Evolutionary conservation across 1,284 basidiomycete genomes (phyloP).

Genomic region (Tylopilus orsonianus): DNA sequence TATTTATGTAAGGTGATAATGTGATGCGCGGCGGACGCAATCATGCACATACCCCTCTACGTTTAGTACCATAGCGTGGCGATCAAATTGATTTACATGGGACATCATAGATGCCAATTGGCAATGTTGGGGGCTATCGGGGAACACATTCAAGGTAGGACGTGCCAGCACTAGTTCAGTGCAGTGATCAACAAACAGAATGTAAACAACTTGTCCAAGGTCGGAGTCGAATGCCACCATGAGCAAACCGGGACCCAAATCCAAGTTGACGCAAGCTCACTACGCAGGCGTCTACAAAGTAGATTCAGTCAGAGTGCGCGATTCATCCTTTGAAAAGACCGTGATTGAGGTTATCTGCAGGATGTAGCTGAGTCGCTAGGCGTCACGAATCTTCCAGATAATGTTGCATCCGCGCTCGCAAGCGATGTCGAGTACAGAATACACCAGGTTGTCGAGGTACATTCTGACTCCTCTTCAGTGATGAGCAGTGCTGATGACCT

Average conservation of each 20-base stretch:
- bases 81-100: too few species aligned
- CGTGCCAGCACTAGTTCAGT: too few species aligned
- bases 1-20: too few species aligned
- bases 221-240: constrained; percentile 31
- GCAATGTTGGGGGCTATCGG: too few species aligned
- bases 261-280: constrained; percentile 42
- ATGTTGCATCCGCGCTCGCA: constrained; percentile 83
- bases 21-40: too few species aligned
- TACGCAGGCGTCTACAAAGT: constrained; percentile 65
- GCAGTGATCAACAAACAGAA: background rate
- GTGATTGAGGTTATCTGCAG: constrained; percentile 42
- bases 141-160: too few species aligned
- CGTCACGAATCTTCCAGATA: constrained; percentile 77
- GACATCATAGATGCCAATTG: too few species aligned
- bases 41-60: too few species aligned
- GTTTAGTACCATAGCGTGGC: too few species aligned
- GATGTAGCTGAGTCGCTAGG: constrained; percentile 91
- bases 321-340: constrained; percentile 13
- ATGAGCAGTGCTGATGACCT: background rate
- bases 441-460: constrained; percentile 88
- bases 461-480: constrained; percentile 9
- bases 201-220: constrained; percentile 1
- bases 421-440: constrained; percentile 97
- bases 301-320: constrained; percentile 60
- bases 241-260: constrained; percentile 48